phyloP scores from a whole-genome alignment of 2,329 filamentous ascomycete species.

The Pseudocercospora musae region DNA sequence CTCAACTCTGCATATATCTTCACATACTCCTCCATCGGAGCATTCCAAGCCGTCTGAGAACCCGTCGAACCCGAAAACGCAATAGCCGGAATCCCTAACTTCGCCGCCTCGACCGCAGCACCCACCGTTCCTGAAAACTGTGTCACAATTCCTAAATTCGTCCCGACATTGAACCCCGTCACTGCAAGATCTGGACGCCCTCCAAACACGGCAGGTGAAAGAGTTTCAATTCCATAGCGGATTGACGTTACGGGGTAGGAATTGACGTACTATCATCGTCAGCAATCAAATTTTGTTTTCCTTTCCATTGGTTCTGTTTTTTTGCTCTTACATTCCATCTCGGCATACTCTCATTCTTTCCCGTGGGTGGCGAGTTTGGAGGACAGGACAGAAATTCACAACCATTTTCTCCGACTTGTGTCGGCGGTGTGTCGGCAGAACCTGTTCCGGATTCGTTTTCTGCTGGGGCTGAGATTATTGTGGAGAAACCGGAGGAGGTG shows the following conservation, averaged over 20 bases:
- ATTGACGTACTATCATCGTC: slow-evolving; percentile 60
- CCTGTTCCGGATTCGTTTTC: slow-evolving; percentile 63
- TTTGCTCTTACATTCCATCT: slow-evolving; percentile 47
- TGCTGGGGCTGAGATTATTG: slow-evolving; percentile 64
- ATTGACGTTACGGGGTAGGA: slow-evolving; percentile 65
- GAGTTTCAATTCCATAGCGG: slow-evolving; percentile 58
- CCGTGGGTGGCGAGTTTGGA: slow-evolving; percentile 53
- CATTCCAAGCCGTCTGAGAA: slow-evolving; percentile 54
- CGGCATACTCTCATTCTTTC: slow-evolving; percentile 55
- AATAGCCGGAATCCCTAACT: slow-evolving; percentile 60
- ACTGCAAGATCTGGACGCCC: slow-evolving; percentile 61
- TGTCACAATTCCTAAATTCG: slow-evolving; percentile 56
- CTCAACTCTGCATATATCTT: slow-evolving; percentile 63
- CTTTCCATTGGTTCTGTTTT: too few relatives aligned
- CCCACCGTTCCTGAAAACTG: slow-evolving; percentile 67
- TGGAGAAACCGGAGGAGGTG: slow-evolving; percentile 55
- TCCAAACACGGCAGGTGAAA: slow-evolving; percentile 55
- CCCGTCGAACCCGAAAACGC: slow-evolving; percentile 61
- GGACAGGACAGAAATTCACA: slow-evolving; percentile 65
- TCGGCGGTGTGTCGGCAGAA: slow-evolving; percentile 20
- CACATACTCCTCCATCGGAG: slow-evolving; percentile 50
- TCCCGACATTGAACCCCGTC: slow-evolving; percentile 60
- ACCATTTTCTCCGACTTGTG: slow-evolving; percentile 17
- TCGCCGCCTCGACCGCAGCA: slow-evolving; percentile 58
- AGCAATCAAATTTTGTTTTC: too few relatives aligned